Conservation (phyloP, 257 asterid species). For the Plantago ovata region DNA sequence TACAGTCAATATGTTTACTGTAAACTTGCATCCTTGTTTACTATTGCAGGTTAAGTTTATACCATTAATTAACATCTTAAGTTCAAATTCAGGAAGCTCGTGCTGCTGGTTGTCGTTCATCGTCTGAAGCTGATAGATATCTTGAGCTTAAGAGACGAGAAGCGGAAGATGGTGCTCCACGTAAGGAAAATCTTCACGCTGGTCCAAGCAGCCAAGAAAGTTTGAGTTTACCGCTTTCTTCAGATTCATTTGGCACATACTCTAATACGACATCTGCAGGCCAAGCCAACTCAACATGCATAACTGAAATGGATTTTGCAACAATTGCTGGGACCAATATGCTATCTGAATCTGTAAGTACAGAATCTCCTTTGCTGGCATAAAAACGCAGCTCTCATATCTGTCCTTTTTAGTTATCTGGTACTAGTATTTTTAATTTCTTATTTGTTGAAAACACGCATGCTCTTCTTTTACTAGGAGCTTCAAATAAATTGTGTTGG, state of each 20-base stretch:
- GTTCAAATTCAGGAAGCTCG: conserved; percentile 62
- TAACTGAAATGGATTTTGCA: conserved; percentile 32
- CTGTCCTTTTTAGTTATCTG: too few relatives aligned
- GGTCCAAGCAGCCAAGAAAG: conserved; percentile 55
- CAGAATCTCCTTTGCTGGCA: conserved; percentile 9
- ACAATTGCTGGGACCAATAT: conserved; percentile 42
- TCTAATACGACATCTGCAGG: conserved; percentile 44
- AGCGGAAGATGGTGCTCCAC: conserved; percentile 41
- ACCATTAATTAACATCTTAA: too few relatives aligned
- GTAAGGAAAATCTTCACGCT: conserved; percentile 48
- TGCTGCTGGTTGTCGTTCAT: conserved; percentile 67
- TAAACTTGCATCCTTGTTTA: too few relatives aligned
- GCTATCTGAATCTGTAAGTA: conserved; percentile 71
- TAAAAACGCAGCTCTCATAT: too few relatives aligned
- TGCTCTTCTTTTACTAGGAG: too few relatives aligned
- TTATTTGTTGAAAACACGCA: too few relatives aligned
- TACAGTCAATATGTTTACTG: too few relatives aligned
- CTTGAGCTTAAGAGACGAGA: conserved; percentile 55
- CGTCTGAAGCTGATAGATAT: conserved; percentile 68
- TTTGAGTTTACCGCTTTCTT: conserved; percentile 40
- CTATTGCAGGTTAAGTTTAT: too few relatives aligned
- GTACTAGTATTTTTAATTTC: too few relatives aligned
- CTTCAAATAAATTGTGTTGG: too few relatives aligned
- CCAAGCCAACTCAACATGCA: conserved; percentile 38
- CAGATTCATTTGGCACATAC: conserved; percentile 48